Evolutionary conservation across 169 alveolate genomes (phyloP), one percentile per base, ranked within the genome.

Genomic region (Sarcocystis neurona): DNA sequence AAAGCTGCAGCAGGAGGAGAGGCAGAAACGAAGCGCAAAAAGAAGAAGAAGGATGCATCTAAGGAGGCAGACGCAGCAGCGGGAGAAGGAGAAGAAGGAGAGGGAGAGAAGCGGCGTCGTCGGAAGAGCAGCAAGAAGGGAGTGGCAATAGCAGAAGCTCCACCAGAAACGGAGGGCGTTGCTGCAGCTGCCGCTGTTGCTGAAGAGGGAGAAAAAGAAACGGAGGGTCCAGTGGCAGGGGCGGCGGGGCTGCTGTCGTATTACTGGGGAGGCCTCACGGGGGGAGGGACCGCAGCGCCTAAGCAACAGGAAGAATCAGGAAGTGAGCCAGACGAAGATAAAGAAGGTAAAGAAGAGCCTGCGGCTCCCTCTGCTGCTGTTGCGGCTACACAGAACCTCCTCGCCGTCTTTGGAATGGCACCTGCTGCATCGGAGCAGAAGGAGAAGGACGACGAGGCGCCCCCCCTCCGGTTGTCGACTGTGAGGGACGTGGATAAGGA

Each of bases 361-460:
- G 66, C 30, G 23, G 66, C 66, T 23, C 30, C 66, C 23, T 12
- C 66, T 23, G 66, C 66, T 12, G 66, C 30, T 15, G 66, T 15
- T 53, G 79, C 6, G 10, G 79, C 43, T 8, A 47, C 50, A 30
- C 50, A 18, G 3, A 23, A 47, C 4, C 47, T 70, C 47, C 48
- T 70, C 79, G n/a, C 79, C 27, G 79, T 47, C 6, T 70, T 70
- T 30, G 79, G 79, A 6, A 32, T 70, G 6, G 79, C 50, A 8
- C 50, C 79, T 20, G 39, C 79, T 5, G 53, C 79, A 3, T 15
- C 3, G 3, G 50, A 43, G 6, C 39, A 32, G 15, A 70, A 70
- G 79, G 12, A 5, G 39, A 5, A 18, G 4, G 79, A 70, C 2
- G 79, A 70, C 8, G 79, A 70, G 47, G 48, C 79, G 3, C 10